Base-by-base conservation (phyloP, 768 basidiomycete species). In the Cubamyces lactineus region DNA sequence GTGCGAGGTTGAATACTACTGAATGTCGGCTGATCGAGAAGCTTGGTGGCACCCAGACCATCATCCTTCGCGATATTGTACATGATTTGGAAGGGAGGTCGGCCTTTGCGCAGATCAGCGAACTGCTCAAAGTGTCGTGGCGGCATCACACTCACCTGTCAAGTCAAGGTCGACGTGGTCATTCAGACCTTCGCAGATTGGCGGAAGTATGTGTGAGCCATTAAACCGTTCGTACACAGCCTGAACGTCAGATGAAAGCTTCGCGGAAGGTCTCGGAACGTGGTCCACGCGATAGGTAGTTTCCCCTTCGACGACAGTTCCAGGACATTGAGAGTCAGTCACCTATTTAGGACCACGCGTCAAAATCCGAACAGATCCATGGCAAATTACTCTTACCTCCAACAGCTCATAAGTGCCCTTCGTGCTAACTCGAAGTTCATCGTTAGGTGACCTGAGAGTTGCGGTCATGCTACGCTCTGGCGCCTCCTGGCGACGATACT, bases 51-150 rank as follows among this genome's bases (percentile, higher is more conserved):
- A 4, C 91, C 89, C 17, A 78, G 77, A 9, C 88, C 89, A 55
- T 78, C 81, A 53, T 87, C 82, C 71, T 84, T 82, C 0, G 89
- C 92, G 56, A 94, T 85, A 66, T 92, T 91, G 74, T 96, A 97
- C 82, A 85, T 88, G 64, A 96, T 87, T 71, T 96, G 89, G 83
- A 96, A 98, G 0, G 95, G 95, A n/a, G 93, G 87, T 21, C 87
- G 86, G 53, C 95, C 95, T 91, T 19, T 2, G 15, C 24, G 59
- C 38, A n/a, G 17, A 28, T 51, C 45, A 53, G 30, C 6, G 2
- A 16, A 24, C 17, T 5, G 24, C 6, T 34, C 17, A 39, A 23
- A 21, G 15, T 34, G 46, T 23, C 17, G 9, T 40, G 16, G 13
- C 19, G 4, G 23, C 34, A 11, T 6, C 13, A 49, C 23, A 4